phyloP scores from a whole-genome alignment of 495 filamentous ascomycete species.

The Trichocladium uniseriatum region DNA sequence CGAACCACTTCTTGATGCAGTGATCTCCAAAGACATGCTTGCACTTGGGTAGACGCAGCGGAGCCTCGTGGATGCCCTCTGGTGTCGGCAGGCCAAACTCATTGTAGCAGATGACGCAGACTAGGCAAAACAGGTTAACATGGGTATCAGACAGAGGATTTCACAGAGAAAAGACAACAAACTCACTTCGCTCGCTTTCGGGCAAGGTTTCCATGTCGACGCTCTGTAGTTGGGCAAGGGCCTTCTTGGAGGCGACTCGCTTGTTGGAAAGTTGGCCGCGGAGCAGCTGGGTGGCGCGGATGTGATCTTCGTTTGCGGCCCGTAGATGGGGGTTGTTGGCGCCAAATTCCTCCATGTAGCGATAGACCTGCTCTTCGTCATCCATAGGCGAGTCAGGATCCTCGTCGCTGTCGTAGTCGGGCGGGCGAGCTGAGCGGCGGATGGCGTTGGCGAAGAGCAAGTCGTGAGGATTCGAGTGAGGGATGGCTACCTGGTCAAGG shows the following conservation, averaged over 20 bases:
- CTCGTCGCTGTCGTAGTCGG: slow-evolving; percentile 23
- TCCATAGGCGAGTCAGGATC: slow-evolving; percentile 15
- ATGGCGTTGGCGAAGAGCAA: slow-evolving; percentile 1
- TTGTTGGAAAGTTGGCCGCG: slow-evolving; percentile 34
- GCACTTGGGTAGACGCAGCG: slow-evolving; percentile 45
- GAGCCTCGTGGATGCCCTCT: slow-evolving; percentile 42
- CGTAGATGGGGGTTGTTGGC: slow-evolving; percentile 1
- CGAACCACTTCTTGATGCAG: slow-evolving; percentile 53
- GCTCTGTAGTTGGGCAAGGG: slow-evolving; percentile 36
- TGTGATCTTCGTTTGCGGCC: slow-evolving; percentile 19
- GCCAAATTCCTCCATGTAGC: slow-evolving; percentile 16
- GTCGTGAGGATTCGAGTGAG: neutral
- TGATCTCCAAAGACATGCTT: slow-evolving; percentile 51
- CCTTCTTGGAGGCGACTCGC: slow-evolving; percentile 37
- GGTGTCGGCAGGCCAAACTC: slow-evolving; percentile 43
- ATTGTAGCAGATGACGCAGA: slow-evolving; percentile 50
- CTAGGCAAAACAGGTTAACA: slow-evolving; percentile 22
- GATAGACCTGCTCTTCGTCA: slow-evolving; percentile 16
- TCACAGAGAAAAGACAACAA: neutral
- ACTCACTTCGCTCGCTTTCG: slow-evolving; percentile 42
- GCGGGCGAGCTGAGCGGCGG: neutral
- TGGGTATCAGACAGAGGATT: neutral
- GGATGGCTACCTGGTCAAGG: neutral
- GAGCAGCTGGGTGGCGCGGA: slow-evolving; percentile 30
- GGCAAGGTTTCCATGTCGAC: slow-evolving; percentile 34